Percentiles rank a stretch among this genome's conserved stretches.
Conservation (phyloP, 441 rosid species). For the Adansonia rubrostipa region DNA sequence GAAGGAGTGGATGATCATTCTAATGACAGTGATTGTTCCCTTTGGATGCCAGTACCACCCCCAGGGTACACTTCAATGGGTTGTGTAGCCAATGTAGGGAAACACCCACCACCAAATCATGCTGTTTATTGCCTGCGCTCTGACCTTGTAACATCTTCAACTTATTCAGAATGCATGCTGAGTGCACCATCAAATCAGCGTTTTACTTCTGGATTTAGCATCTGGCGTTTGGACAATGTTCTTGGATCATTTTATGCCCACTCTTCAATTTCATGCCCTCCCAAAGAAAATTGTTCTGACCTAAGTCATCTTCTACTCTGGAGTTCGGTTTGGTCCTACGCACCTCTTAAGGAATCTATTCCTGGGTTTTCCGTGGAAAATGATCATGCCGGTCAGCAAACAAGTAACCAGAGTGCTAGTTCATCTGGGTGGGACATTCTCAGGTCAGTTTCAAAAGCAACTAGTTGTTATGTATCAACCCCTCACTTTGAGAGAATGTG, state of each 20-base stretch:
- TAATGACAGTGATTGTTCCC: conserved; percentile 72
- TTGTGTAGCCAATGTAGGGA: conserved; percentile 87
- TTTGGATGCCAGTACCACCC: conserved; percentile 99
- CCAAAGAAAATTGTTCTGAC: conserved; percentile 57
- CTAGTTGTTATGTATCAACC: conserved; percentile 70
- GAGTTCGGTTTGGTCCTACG: conserved; percentile 61
- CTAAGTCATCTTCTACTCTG: conserved; percentile 82
- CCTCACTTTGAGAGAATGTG: conserved; percentile 97
- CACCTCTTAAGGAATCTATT: conserved; percentile 46
- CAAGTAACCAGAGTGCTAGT: conserved; percentile 50
- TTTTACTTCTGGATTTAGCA: conserved; percentile 83
- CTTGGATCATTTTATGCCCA: conserved; percentile 93
- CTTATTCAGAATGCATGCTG: conserved; percentile 88
- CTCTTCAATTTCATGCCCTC: conserved; percentile 68
- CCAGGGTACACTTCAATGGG: conserved; percentile 89
- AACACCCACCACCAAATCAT: conserved; percentile 81
- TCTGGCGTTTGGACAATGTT: conserved; percentile 94
- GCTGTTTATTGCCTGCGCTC: conserved; percentile 88
- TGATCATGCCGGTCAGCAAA: conserved; percentile 44
- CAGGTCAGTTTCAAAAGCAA: conserved; percentile 78
- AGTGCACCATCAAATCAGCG: conserved; percentile 48
- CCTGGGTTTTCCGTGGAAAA: conserved; percentile 43
- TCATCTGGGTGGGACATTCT: conserved; percentile 90
- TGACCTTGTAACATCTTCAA: conserved; percentile 91
- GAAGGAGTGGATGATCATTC: conserved; percentile 45